These are phyloP conservation scores for Xylaria sp. DNA, from an alignment of 495 filamentous ascomycete species.

Conservation along the genomic window DNA sequence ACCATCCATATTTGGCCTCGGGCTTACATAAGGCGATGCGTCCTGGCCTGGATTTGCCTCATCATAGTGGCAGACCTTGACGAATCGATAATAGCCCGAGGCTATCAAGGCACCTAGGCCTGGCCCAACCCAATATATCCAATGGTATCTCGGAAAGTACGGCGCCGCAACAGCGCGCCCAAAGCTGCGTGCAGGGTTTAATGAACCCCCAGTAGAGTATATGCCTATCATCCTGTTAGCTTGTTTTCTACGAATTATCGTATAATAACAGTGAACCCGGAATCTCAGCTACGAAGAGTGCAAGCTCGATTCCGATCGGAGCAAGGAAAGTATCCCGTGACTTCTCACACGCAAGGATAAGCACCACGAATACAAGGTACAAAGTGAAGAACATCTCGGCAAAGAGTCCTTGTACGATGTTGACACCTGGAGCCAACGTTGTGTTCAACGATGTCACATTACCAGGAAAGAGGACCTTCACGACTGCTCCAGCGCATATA, in stretches of 20 bases:
- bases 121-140: slow-evolving; percentile 73
- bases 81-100: slow-evolving; percentile 67
- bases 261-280: slow-evolving; percentile 57
- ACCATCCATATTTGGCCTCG: not conserved
- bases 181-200: slow-evolving; percentile 62
- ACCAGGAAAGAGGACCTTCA: slow-evolving; percentile 60
- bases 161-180: slow-evolving; percentile 56
- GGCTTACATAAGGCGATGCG: not conserved
- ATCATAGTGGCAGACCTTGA: slow-evolving; percentile 73
- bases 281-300: slow-evolving; percentile 72
- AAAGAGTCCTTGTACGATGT: slow-evolving; percentile 67
- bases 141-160: slow-evolving; percentile 55
- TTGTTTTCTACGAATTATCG: not conserved
- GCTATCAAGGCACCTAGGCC: slow-evolving; percentile 69
- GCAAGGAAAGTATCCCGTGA: slow-evolving; percentile 76
- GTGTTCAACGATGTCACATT: slow-evolving; percentile 58
- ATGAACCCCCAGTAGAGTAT: slow-evolving; percentile 61
- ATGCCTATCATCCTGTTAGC: slow-evolving; percentile 47
- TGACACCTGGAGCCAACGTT: slow-evolving; percentile 60
- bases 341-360: slow-evolving; percentile 79
- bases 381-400: slow-evolving; percentile 80
- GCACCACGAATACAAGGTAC: slow-evolving; percentile 72
- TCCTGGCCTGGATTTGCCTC: slow-evolving; percentile 80
- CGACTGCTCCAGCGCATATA: slow-evolving; percentile 62
- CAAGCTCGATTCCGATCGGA: slow-evolving; percentile 74